Base-by-base conservation (phyloP, 116 monocot genomes). In the Thalassia testudinum region DNA sequence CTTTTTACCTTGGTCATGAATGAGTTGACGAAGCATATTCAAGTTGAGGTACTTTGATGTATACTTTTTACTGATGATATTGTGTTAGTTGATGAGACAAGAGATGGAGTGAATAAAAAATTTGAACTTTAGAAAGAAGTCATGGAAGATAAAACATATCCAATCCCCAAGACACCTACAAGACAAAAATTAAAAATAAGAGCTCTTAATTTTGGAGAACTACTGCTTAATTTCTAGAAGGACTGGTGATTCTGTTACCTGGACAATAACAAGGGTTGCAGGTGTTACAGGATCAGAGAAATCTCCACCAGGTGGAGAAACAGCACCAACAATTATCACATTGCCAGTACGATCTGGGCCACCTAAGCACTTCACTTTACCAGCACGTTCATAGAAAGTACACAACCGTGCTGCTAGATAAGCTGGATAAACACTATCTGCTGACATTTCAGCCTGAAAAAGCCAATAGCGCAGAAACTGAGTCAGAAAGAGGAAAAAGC, bases 351-450 rank as follows among this genome's bases (percentile, higher is more conserved):
- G 79, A 43, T 83, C 86, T 2, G 91, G 99, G 50, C 83, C 37
- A 52, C 99, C 91, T 16, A 99, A 77, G 49, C 91, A 99, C 61
- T 99, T 86, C 52, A 99, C 99, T 74, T 99, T 99, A 50, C 99
- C 99, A 54, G 99, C 91, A 72, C 99, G 99, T 51, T 99, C 99
- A 75, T 99, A 99, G 67, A 99, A 99, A 37, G 99, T 90, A 25
- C 91, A 91, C 53, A 99, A 70, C 73, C 86, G 99, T 59, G 99
- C 86, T 24, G 90, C 99, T 20, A 99, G 66, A 76, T 99, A 99
- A 48, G 99, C 99, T 56, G 99, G 99, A 70, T 99, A 99, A 40
- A 91, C 99, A 86, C 99, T 99, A 70, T 99, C 91, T 64, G 99
- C 99, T 27, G 99, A 91, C 99, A 99, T 99, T 80, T 99, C 99